These are phyloP conservation scores for Pseudopyricularia javanii DNA, from an alignment of 2,329 filamentous ascomycete genomes.

Conservation along the genomic window DNA sequence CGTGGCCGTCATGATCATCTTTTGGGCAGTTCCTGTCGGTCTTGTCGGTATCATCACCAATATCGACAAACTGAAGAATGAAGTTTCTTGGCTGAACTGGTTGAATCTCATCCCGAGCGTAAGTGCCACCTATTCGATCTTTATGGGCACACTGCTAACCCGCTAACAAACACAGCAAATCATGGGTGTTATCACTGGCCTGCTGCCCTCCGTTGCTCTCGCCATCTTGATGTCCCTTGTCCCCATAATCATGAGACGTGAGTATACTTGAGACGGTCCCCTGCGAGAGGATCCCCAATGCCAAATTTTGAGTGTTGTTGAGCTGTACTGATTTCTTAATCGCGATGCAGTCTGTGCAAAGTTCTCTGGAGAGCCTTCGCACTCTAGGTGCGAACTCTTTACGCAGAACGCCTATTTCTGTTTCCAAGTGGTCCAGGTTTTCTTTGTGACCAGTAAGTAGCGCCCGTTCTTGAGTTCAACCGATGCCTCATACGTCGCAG, in stretches of 20 bases:
- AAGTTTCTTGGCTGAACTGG: constrained; percentile 56
- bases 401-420: constrained; percentile 86
- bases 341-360: constrained; percentile 54
- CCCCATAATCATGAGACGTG: constrained; percentile 67
- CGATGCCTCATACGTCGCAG: no score
- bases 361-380: constrained; percentile 66
- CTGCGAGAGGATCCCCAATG: not conserved
- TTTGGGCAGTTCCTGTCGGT: constrained; percentile 69
- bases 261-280: constrained; percentile 15
- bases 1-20: constrained; percentile 67
- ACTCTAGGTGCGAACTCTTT: constrained; percentile 71
- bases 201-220: constrained; percentile 68
- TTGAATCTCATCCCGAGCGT: constrained; percentile 54
- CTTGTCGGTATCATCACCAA: constrained; percentile 81
- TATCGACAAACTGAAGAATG: constrained; percentile 52
- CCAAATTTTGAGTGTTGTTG: not conserved
- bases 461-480: no score
- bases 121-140: not conserved
- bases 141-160: not conserved
- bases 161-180: constrained; percentile 28
- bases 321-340: no score
- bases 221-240: constrained; percentile 79
- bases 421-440: constrained; percentile 80
- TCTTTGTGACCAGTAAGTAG: constrained; percentile 57
- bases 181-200: constrained; percentile 70